Evolutionary conservation across 1,284 basidiomycete genomes (phyloP).

Genomic region (Apiotrichum siamense): DNA sequence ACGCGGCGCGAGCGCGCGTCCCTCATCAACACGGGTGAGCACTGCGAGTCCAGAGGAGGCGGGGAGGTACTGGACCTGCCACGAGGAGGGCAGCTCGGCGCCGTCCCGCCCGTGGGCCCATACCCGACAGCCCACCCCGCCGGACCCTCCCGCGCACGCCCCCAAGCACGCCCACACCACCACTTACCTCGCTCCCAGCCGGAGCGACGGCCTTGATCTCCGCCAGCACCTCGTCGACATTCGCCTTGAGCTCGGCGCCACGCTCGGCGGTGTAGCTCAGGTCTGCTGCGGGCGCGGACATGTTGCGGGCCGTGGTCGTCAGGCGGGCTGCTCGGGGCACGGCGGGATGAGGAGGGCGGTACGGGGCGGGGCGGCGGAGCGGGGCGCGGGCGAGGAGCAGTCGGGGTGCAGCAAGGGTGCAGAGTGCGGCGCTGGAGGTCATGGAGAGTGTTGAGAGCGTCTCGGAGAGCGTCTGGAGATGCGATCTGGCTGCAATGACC

Average conservation of each 20-base stretch:
- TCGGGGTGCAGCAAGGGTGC: neutral
- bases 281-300: neutral
- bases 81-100: too few relatives aligned
- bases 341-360: too few relatives aligned
- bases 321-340: too few relatives aligned
- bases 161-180: too few relatives aligned
- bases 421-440: too few relatives aligned
- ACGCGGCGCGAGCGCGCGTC: too few relatives aligned
- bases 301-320: neutral
- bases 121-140: neutral
- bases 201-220: conserved; percentile 30
- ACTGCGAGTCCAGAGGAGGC: neutral
- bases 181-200: conserved; percentile 4
- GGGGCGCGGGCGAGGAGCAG: neutral
- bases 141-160: too few relatives aligned
- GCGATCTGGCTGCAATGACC: too few relatives aligned
- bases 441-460: neutral
- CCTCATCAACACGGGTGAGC: neutral
- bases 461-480: too few relatives aligned
- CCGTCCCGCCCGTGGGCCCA: neutral
- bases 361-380: too few relatives aligned
- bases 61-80: neutral
- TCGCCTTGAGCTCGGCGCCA: conserved; percentile 44
- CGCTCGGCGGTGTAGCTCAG: conserved; percentile 40
- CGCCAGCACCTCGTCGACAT: conserved; percentile 42